phyloP scores from a whole-genome alignment of 192 early-diverging fungal genomes.

The Dissophora ornata region DNA sequence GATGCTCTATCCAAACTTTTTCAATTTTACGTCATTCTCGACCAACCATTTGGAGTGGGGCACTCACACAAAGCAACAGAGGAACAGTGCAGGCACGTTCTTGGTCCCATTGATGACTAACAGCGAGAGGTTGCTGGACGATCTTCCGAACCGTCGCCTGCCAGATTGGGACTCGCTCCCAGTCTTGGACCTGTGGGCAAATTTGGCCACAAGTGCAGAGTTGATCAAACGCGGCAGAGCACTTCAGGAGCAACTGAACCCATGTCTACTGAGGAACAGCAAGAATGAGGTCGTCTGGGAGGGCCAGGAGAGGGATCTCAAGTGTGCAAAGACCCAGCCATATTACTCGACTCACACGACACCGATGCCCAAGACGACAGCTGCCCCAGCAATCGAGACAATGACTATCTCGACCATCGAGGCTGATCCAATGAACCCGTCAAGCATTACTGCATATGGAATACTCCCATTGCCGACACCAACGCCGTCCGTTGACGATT shows the following conservation, averaged over 20 bases:
- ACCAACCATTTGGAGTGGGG: slow-evolving; percentile 73
- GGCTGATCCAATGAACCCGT: not conserved
- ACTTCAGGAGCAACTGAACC: slow-evolving; percentile 54
- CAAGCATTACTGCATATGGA: not conserved
- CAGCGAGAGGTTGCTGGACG: slow-evolving; percentile 52
- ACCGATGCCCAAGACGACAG: slow-evolving; percentile 40
- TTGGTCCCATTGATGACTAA: slow-evolving; percentile 69
- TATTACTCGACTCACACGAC: slow-evolving; percentile 53
- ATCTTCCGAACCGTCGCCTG: slow-evolving; percentile 62
- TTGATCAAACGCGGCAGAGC: slow-evolving; percentile 54
- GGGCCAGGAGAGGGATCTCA: slow-evolving; percentile 50
- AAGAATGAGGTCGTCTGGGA: slow-evolving; percentile 52
- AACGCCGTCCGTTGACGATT: slow-evolving; percentile 1
- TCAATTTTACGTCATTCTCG: slow-evolving; percentile 66
- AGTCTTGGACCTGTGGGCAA: slow-evolving; percentile 66
- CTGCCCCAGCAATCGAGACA: slow-evolving; percentile 26
- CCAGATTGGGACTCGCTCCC: slow-evolving; percentile 61
- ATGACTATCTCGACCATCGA: slow-evolving; percentile 30
- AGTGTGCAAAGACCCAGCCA: slow-evolving; percentile 49
- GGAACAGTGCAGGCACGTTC: slow-evolving; percentile 61
- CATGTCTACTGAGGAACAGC: slow-evolving; percentile 42
- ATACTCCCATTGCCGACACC: slow-evolving; percentile 16
- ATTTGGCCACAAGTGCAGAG: slow-evolving; percentile 57
- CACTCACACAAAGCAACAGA: slow-evolving; percentile 63
- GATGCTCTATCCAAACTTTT: slow-evolving; percentile 73